Evolutionary conservation across 495 filamentous ascomycete genomes (phyloP), one percentile per base, ranked within the genome.

Genomic region (Aspergillus bertholletiae): DNA sequence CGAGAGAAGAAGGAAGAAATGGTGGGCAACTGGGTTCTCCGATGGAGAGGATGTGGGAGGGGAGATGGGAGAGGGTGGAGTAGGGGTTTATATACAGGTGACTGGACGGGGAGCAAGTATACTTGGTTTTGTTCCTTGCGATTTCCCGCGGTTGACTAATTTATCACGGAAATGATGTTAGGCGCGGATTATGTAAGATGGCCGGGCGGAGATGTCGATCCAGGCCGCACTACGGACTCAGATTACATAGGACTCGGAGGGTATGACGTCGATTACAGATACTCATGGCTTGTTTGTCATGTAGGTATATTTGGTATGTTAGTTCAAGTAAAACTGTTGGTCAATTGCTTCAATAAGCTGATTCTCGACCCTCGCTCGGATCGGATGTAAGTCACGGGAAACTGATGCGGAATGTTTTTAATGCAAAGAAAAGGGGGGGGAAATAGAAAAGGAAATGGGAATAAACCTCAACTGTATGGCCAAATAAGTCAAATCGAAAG

Each of bases 1-100:
- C 86, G 78, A 60, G 85, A 78, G 71, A 96, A 79, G 75, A 94
- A 83, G 70, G 78, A 89, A 77, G 80, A 74, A 72, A 92, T 91
- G 77, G 57, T 87, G 81, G 80, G 75, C 69, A 62, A 63, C 40
- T 53, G 49, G 21, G 17, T 32, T 41, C 21, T 22, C 37, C n/a
- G 22, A 26, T 7, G 57, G 44, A 49, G 43, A 23, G 34, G n/a
- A 37, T 49, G 51, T 27, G 40, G 20, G 35, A 35, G 26, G 21
- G 22, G 22, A 24, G 20, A 12, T 7, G n/a, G 32, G 41, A 11
- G 28, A 28, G 41, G 48, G 53, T 47, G 45, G 49, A 45, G 48
- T n/a, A 52, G 30, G 39, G 32, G 46, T 46, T 41, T 41, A 46
- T 30, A 41, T 40, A 22, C 8, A 39, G 35, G 35, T 26, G 11